Evolutionary conservation across 2,329 filamentous ascomycete species (phyloP), one percentile per base, ranked within the genome.

Genomic region (Talaromyces funiculosus): DNA sequence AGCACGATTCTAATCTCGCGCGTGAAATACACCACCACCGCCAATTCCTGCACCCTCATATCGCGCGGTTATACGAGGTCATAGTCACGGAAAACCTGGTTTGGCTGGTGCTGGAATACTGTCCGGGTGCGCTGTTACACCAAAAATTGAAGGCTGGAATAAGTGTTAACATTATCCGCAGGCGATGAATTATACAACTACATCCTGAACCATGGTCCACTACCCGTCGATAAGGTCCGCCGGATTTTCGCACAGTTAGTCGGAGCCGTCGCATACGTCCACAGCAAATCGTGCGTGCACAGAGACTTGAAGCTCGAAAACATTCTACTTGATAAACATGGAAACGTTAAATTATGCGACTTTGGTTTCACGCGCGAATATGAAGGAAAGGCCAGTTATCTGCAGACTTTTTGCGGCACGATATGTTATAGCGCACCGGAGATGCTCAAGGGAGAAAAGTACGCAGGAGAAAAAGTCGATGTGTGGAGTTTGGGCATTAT

Each of bases 291-390:
- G 5, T 99, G 94, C 72, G 94, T 99, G 35, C 94, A 99, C 74
- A 90, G 94, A 67, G 94, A 99, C 73, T 80, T 99, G 59, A 99
- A 99, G 76, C 83, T 99, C 69, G 94, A 99, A 73, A 96, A 96
- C 71, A 97, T 99, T 61, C 80, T 99, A 49, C 83, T 99, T 67
- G 94, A 99, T 78, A 97, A 95, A 74, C 84, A 97, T 71, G 93
- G 95, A 72, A 96, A 97, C 70, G 94, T 99, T 67, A 99, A 99
- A 77, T 79, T 99, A 63, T 93, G 95, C 67, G 94, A 99, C 73
- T 99, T 99, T 78, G 94, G 94, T 18, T 99, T 99, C 72, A 99
- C 94, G 10, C 84, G 94, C 66, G 94, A 99, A 77, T 99, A 99
- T 74, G 92, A 97, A 75, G 93, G 93, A 62, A 92, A 95, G 68